A percentile compares a stretch with the other conserved stretches of the same genome.
phyloP scores from a whole-genome alignment of 2,329 filamentous ascomycete species.

The Elsinoe necatrix region DNA sequence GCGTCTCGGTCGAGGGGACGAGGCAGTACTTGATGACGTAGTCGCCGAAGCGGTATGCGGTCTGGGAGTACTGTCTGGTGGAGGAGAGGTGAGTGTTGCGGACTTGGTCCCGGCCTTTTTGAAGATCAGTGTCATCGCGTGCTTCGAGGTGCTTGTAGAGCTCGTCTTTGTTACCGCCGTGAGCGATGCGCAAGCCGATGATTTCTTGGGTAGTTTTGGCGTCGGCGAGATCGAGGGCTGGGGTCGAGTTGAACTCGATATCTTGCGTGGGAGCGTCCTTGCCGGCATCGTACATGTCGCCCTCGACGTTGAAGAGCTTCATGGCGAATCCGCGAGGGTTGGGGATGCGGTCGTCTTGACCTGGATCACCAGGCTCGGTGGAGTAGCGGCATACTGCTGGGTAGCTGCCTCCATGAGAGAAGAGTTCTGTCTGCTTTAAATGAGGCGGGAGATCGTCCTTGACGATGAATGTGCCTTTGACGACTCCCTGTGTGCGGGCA shows the following conservation, averaged over 20 bases:
- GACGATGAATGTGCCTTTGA: constrained; percentile 41
- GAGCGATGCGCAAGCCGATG: constrained; percentile 34
- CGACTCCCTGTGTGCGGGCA: constrained; percentile 40
- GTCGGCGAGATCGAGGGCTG: constrained; percentile 40
- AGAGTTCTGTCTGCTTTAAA: constrained; percentile 37
- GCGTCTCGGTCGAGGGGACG: constrained; percentile 35
- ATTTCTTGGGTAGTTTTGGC: constrained; percentile 40
- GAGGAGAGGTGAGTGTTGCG: constrained; percentile 35
- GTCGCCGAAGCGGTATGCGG: constrained; percentile 41
- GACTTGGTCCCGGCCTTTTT: constrained; percentile 34
- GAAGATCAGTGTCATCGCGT: constrained; percentile 32
- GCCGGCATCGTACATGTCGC: constrained; percentile 35
- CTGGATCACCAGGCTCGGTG: constrained; percentile 33
- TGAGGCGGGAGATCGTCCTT: constrained; percentile 36
- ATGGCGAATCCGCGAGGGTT: constrained; percentile 42
- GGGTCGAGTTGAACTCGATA: constrained; percentile 44
- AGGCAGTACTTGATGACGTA: constrained; percentile 43
- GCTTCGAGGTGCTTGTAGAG: constrained; percentile 36
- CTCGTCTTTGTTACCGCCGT: constrained; percentile 32
- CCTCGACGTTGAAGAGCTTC: constrained; percentile 43
- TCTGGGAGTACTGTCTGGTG: constrained; percentile 38
- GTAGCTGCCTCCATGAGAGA: constrained; percentile 27
- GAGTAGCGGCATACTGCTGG: constrained; percentile 33
- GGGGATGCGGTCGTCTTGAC: constrained; percentile 36
- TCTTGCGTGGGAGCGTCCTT: constrained; percentile 34